Evolutionary conservation across 2,329 filamentous ascomycete species (phyloP).

Genomic region (Sporothrix sp.): DNA sequence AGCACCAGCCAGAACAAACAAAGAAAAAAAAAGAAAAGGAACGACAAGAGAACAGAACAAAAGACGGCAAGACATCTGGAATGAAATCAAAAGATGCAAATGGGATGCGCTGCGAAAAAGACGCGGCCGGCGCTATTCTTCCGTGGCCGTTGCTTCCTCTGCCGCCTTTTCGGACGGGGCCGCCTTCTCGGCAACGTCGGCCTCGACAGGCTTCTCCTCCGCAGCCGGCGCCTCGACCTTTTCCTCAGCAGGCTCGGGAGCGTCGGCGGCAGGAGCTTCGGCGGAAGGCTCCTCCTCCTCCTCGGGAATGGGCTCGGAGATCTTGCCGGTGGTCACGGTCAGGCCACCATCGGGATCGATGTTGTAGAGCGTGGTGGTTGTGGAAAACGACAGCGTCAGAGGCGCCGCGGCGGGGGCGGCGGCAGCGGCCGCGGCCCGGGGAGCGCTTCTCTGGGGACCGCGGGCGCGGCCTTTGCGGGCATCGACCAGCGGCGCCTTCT

Average conservation of each 20-base stretch:
- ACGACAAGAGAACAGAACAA: too few relatives aligned
- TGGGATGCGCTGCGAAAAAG: too few relatives aligned
- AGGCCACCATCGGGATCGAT: conserved; percentile 43
- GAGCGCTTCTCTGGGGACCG: conserved; percentile 57
- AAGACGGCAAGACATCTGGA: too few relatives aligned
- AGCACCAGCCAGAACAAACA: neutral
- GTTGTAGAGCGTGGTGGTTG: conserved; percentile 40
- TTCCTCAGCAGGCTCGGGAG: conserved; percentile 11
- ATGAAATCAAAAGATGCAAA: too few relatives aligned
- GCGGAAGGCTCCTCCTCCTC: neutral
- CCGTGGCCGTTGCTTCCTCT: neutral
- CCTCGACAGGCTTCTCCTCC: neutral
- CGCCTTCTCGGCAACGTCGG: neutral
- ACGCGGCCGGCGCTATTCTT: neutral
- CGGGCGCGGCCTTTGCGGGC: conserved; percentile 83
- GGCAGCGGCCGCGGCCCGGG: conserved; percentile 22
- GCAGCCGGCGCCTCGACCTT: neutral
- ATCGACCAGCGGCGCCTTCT: conserved; percentile 75
- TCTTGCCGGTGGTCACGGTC: conserved; percentile 21
- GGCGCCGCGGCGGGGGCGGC: conserved; percentile 18
- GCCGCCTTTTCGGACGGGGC: neutral
- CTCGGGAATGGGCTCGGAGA: neutral
- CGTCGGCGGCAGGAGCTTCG: neutral
- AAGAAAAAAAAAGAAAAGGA: neutral
- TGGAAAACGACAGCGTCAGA: conserved; percentile 35